These are phyloP conservation scores for Umbellularia californica DNA, from an alignment of 164 flowering plant species.

Conservation along the genomic window DNA sequence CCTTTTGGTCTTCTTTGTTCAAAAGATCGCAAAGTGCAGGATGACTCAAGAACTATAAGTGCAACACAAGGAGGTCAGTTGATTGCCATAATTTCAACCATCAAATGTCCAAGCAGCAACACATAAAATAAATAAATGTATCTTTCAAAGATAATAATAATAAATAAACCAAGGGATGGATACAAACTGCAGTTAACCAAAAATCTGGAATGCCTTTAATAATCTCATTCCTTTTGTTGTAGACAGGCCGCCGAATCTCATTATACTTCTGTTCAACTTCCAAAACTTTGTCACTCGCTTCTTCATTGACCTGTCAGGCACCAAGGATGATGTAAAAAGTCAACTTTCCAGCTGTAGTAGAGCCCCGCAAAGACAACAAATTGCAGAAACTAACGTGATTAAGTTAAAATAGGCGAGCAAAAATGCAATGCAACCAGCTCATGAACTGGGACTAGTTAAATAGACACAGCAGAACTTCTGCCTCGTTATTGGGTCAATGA, in stretches of 20 bases:
- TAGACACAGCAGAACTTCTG: too few species aligned
- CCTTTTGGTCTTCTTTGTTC: conserved; percentile 48
- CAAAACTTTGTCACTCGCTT: conserved; percentile 88
- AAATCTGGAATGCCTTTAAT: conserved; percentile 84
- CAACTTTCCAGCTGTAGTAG: too few species aligned
- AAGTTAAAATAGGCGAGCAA: too few species aligned
- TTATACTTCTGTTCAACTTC: conserved; percentile 91
- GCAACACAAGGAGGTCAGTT: not conserved
- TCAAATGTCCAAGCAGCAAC: not conserved
- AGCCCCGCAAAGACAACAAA: too few species aligned
- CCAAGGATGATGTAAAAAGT: not conserved
- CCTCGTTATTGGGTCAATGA: too few species aligned
- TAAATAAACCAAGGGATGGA: conserved; percentile 3
- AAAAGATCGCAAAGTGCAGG: conserved; percentile 44
- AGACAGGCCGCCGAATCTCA: conserved; percentile 78
- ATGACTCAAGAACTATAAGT: conserved; percentile 43
- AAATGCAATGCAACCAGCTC: too few species aligned
- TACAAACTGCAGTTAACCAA: conserved; percentile 92
- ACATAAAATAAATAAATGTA: not conserved
- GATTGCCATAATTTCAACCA: not conserved
- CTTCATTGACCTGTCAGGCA: conserved; percentile 65
- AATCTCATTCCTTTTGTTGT: conserved; percentile 66
- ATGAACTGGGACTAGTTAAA: too few species aligned
- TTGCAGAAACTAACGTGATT: too few species aligned
- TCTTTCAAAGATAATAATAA: not conserved